Conservation (phyloP, 23 red algal genomes). For the Chondrus crispus region DNA sequence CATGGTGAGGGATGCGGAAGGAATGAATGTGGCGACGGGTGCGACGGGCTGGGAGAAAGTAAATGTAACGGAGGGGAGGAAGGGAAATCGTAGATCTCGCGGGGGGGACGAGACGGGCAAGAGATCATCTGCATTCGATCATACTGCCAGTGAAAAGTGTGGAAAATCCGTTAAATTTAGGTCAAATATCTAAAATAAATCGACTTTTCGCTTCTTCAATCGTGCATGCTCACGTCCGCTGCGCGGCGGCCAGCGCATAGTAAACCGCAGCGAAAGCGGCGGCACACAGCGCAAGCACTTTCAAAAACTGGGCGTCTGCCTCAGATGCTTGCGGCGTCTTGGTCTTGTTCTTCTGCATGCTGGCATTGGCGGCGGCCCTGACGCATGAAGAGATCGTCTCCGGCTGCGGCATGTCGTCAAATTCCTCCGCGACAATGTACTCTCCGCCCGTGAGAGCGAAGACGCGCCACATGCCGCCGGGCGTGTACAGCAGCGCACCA, state of each 20-base stretch:
- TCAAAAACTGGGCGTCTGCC: constrained; percentile 16
- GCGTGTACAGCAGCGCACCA: constrained; percentile 5
- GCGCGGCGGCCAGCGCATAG: neutral
- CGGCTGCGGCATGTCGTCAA: neutral
- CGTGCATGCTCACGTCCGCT: neutral
- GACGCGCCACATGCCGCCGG: neutral
- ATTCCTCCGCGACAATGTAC: neutral
- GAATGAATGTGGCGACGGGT: neutral
- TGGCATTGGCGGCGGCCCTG: neutral
- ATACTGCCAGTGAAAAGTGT: neutral
- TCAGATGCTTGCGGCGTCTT: neutral
- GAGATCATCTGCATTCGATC: neutral
- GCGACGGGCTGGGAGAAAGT: neutral
- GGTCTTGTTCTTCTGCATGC: neutral
- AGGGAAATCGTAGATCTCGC: neutral
- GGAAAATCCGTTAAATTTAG: neutral
- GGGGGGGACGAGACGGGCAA: neutral
- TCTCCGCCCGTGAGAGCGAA: neutral
- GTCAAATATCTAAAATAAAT: neutral
- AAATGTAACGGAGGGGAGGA: neutral
- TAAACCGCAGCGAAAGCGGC: neutral
- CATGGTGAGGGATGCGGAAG: neutral
- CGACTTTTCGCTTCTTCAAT: neutral
- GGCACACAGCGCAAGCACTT: neutral
- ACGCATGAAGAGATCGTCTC: neutral